Base-by-base conservation (phyloP, 2,329 filamentous ascomycete genomes). In the Cucurbitaria berberidis region DNA sequence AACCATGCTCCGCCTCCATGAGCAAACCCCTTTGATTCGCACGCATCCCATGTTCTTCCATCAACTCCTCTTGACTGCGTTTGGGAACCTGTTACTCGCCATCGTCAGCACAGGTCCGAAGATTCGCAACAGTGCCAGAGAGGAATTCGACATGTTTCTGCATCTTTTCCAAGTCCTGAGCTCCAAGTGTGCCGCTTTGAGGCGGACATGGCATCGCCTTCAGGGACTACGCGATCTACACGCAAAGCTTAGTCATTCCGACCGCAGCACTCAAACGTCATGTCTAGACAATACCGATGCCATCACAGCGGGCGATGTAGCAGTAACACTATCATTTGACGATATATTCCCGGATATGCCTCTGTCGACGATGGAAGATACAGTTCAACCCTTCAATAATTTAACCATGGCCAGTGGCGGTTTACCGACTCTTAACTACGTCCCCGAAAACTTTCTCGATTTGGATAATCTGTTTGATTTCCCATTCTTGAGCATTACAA, bases 21-120 rank as follows among this genome's bases (percentile, higher is more conserved):
- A 51, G 27, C 48, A 45, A 18, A 52, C 53, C 1, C 3, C 24
- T 3, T 26, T 52, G 5, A 29, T 56, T 15, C 39, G 41, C 11
- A 56, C 48, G 5, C 48, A 56, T 19, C 48, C 53, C 5, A 52
- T 56, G 53, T 56, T 56, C 32, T 56, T 56, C 22, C 53, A 56
- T n/a, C 53, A 56, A 29, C 53, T 56, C 9, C 34, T 56, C 1
- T 24, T 56, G 6, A 56, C 53, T 11, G 53, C 48, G 7, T 52
- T 56, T 16, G 53, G 53, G 3, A 56, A 56, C 22, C 19, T 56
- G 19, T 30, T 56, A 13, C 53, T 56, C 30, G 48, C 48, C 7
- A 18, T 56, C 18, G 48, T 56, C 9, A 52, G 29, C 30, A 52
- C 53, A 13, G 48, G 38, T 6, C 53, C 53, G 1, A 26, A 18